These are phyloP conservation scores for Torrubiellomyces zombiae DNA, from an alignment of 2,329 filamentous ascomycete genomes.

Conservation along the genomic window DNA sequence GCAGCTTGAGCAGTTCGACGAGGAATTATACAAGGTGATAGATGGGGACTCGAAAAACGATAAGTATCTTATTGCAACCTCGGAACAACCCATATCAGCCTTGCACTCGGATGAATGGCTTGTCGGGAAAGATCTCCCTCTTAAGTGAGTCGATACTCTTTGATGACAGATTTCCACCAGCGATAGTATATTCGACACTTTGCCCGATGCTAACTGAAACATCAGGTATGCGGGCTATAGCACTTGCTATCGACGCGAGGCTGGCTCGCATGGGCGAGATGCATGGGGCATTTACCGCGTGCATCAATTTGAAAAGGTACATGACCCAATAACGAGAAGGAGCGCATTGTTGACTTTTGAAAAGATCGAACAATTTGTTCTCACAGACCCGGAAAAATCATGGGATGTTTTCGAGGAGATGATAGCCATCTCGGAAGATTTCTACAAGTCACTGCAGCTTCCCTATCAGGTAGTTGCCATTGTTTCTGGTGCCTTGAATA, in stretches of 20 bases:
- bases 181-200: background rate
- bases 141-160: slow-evolving; percentile 40
- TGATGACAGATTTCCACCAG: background rate
- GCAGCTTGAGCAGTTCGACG: slow-evolving; percentile 92
- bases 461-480: slow-evolving; percentile 89
- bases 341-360: slow-evolving; percentile 1
- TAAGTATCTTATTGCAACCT: slow-evolving; percentile 66
- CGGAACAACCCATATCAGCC: slow-evolving; percentile 86
- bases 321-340: background rate
- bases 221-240: slow-evolving; percentile 82
- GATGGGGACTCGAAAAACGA: slow-evolving; percentile 75
- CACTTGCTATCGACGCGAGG: slow-evolving; percentile 92
- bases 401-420: slow-evolving; percentile 91
- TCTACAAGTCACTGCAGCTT: slow-evolving; percentile 77
- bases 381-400: slow-evolving; percentile 74
- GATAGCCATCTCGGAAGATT: slow-evolving; percentile 81
- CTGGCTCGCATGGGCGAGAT: slow-evolving; percentile 70
- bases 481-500: slow-evolving; percentile 90
- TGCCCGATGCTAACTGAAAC: background rate
- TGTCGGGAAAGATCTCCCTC: slow-evolving; percentile 64
- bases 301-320: slow-evolving; percentile 88
- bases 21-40: slow-evolving; percentile 94
- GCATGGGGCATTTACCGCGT: slow-evolving; percentile 98
- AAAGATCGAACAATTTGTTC: slow-evolving; percentile 57
- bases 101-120: slow-evolving; percentile 93